Conservation (phyloP, 257 asterid genomes). For the Mitragyna speciosa region DNA sequence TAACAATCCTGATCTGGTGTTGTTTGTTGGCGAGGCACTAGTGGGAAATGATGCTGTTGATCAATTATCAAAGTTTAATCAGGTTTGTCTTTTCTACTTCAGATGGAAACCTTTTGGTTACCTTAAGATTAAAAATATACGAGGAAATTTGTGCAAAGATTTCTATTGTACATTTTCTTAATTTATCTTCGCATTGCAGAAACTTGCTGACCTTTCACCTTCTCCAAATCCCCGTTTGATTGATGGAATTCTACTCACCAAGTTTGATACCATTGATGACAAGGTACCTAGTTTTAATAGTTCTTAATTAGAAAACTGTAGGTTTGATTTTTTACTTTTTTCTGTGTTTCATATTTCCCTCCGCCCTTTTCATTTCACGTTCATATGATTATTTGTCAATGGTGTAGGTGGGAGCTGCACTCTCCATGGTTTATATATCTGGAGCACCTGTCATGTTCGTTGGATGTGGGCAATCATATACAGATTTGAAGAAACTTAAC, state of each 20-base stretch:
- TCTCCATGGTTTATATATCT: conserved; percentile 94
- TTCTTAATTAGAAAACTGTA: background rate
- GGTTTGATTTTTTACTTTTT: background rate
- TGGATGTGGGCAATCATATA: conserved; percentile 95
- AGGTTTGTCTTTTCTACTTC: conserved; percentile 36
- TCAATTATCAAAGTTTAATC: conserved; percentile 88
- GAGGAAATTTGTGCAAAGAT: background rate
- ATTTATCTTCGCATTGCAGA: conserved; percentile 38
- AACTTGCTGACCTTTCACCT: conserved; percentile 88
- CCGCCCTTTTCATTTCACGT: background rate
- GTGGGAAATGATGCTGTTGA: conserved; percentile 98
- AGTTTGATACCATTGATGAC: conserved; percentile 94
- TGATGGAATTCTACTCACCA: conserved; percentile 91
- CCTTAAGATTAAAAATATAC: background rate
- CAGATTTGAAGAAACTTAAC: conserved; percentile 93
- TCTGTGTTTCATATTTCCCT: background rate
- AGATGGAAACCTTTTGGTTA: background rate
- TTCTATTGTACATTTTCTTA: background rate
- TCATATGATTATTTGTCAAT: background rate
- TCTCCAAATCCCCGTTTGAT: conserved; percentile 81
- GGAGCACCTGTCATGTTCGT: conserved; percentile 96
- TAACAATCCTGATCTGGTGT: conserved; percentile 76
- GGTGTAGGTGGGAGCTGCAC: conserved; percentile 89
- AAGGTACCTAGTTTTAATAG: conserved; percentile 45
- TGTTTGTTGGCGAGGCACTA: conserved; percentile 98